phyloP scores from a whole-genome alignment of 495 filamentous ascomycete genomes.

The Penicillium malachiteum region DNA sequence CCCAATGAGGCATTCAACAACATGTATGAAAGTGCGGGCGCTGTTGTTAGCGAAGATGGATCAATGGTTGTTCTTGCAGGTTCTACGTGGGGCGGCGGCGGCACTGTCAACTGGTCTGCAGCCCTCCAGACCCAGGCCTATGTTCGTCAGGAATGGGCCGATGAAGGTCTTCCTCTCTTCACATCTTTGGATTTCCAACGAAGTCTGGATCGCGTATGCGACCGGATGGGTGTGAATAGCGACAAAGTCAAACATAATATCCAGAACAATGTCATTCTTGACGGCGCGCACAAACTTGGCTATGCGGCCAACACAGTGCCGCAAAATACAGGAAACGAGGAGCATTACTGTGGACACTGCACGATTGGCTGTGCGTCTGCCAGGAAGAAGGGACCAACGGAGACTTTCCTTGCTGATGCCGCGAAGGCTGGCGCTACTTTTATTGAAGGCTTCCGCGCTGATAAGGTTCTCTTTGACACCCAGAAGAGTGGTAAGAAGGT shows the following conservation, averaged over 20 bases:
- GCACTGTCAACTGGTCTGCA: conserved; percentile 88
- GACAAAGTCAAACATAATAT: conserved; percentile 67
- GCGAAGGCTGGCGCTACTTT: conserved; percentile 71
- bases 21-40: conserved; percentile 63
- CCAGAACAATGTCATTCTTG: conserved; percentile 64
- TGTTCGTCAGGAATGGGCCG: conserved; percentile 81
- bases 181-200: conserved; percentile 71
- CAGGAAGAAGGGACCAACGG: conserved; percentile 75
- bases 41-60: conserved; percentile 60
- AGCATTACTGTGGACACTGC: conserved; percentile 80
- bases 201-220: conserved; percentile 69
- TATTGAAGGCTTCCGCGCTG: conserved; percentile 72
- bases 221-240: conserved; percentile 76
- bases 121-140: conserved; percentile 75
- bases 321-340: conserved; percentile 69
- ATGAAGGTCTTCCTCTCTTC: conserved; percentile 71
- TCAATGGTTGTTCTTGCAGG: conserved; percentile 63
- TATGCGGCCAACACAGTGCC: conserved; percentile 69
- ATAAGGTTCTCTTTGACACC: conserved; percentile 63
- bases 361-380: conserved; percentile 68
- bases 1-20: conserved; percentile 53
- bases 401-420: conserved; percentile 77
- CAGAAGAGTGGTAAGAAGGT: conserved; percentile 51
- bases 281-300: conserved; percentile 74
- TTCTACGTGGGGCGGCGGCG: conserved; percentile 80